Evolutionary conservation across 192 early-diverging fungal species (phyloP).

Genomic region (Polychytrium aggregatum): DNA sequence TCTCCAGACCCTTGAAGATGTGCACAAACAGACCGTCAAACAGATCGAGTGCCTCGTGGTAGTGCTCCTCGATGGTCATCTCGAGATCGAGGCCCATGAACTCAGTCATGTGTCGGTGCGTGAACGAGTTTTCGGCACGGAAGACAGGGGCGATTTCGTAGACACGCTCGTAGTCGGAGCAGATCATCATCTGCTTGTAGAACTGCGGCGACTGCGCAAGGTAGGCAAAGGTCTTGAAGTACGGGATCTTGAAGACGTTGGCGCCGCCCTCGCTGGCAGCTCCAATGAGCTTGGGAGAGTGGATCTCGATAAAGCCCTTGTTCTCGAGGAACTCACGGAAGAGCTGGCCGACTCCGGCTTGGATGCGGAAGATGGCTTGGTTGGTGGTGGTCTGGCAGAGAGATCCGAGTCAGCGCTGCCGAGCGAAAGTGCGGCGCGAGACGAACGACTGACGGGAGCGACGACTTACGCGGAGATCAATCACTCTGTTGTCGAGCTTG

Average conservation of each 20-base stretch:
- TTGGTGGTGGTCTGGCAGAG: constrained; percentile 75
- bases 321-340: constrained; percentile 90
- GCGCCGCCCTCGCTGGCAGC: constrained; percentile 93
- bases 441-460: not conserved
- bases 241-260: constrained; percentile 93
- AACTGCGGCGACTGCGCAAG: constrained; percentile 98
- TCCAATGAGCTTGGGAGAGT: constrained; percentile 92
- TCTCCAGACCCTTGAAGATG: constrained; percentile 84
- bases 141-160: constrained; percentile 98
- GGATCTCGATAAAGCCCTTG: constrained; percentile 86
- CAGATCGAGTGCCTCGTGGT: constrained; percentile 93
- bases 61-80: constrained; percentile 98
- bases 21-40: constrained; percentile 85
- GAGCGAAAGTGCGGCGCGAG: no score
- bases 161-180: constrained; percentile 93
- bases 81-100: constrained; percentile 98
- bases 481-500: constrained; percentile 85
- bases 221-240: constrained; percentile 92
- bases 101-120: constrained; percentile 99
- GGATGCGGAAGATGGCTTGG: constrained; percentile 95
- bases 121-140: constrained; percentile 95
- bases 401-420: not conserved
- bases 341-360: constrained; percentile 81
- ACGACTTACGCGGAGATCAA: constrained; percentile 72
- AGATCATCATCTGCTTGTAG: constrained; percentile 99